Conservation (phyloP, 805 yeast species). For the Vanderwaltozyma polyspora region DNA sequence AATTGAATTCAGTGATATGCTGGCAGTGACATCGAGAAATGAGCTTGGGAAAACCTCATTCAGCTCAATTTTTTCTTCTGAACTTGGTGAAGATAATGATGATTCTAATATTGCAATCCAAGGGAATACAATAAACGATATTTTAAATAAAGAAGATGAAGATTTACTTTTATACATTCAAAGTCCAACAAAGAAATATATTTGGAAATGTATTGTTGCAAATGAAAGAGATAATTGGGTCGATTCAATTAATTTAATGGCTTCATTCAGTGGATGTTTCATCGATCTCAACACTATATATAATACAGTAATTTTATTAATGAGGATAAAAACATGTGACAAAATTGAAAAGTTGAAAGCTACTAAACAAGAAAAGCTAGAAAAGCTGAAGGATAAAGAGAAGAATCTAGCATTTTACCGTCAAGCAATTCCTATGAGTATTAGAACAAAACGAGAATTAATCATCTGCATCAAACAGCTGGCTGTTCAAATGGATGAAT, state of each 20-base stretch:
- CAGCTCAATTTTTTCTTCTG: conserved; percentile 2
- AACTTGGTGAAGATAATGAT: neutral
- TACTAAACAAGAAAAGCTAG: conserved; percentile 26
- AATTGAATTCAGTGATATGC: conserved; percentile 10
- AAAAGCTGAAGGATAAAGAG: conserved; percentile 30
- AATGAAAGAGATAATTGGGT: conserved; percentile 52
- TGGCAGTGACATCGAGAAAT: conserved; percentile 7
- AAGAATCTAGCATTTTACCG: conserved; percentile 30
- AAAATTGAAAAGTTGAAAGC: conserved; percentile 27
- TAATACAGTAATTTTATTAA: conserved; percentile 20
- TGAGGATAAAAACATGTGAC: conserved; percentile 22
- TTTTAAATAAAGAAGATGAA: conserved; percentile 1
- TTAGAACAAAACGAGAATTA: conserved; percentile 41
- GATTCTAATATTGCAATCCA: neutral
- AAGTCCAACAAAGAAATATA: conserved; percentile 31
- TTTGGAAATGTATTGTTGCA: conserved; percentile 33
- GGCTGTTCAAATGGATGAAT: conserved; percentile 45
- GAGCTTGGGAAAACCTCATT: conserved; percentile 4
- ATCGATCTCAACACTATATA: conserved; percentile 18
- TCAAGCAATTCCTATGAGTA: conserved; percentile 43
- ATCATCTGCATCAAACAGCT: conserved; percentile 35
- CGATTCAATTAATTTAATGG: conserved; percentile 27
- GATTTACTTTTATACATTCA: conserved; percentile 31
- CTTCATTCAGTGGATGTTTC: conserved; percentile 18
- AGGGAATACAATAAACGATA: neutral